Evolutionary conservation across 2,329 filamentous ascomycete genomes (phyloP).

Genomic region (Aspergillus fischeri): DNA sequence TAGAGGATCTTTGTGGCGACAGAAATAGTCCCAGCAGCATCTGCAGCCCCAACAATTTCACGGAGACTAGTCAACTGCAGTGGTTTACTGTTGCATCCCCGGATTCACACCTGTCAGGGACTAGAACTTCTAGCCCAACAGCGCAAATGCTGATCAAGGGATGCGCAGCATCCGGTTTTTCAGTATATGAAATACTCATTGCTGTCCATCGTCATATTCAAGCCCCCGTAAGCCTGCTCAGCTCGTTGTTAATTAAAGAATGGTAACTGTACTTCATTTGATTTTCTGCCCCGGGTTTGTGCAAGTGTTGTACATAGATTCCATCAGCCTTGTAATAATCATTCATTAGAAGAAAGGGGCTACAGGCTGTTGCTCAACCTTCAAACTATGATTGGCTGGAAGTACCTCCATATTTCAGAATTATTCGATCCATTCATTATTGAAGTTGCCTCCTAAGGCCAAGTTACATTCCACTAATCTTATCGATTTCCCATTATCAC

Average conservation of each 20-base stretch:
- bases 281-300: neutral
- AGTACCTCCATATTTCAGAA: neutral
- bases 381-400: neutral
- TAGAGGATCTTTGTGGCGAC: slow-evolving; percentile 16
- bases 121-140: slow-evolving; percentile 3
- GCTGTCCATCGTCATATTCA: neutral
- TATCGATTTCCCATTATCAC: neutral
- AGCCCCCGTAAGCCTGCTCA: neutral
- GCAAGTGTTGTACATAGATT: neutral
- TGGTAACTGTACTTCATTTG: neutral
- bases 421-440: neutral
- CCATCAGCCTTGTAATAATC: neutral
- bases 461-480: neutral
- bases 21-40: slow-evolving; percentile 13
- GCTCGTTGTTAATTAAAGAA: neutral
- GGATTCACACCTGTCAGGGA: slow-evolving; percentile 14
- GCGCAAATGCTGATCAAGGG: slow-evolving; percentile 5
- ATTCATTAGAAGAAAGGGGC: neutral
- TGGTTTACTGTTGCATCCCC: slow-evolving; percentile 13
- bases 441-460: neutral
- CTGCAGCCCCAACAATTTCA: slow-evolving; percentile 12
- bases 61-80: slow-evolving; percentile 10
- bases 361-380: neutral
- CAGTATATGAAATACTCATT: neutral
- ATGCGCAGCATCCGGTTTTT: neutral